A percentile compares a stretch with the other conserved stretches of the same genome.
Evolutionary conservation across 345 rosid genomes (phyloP).

Genomic region (Balakata baccata): DNA sequence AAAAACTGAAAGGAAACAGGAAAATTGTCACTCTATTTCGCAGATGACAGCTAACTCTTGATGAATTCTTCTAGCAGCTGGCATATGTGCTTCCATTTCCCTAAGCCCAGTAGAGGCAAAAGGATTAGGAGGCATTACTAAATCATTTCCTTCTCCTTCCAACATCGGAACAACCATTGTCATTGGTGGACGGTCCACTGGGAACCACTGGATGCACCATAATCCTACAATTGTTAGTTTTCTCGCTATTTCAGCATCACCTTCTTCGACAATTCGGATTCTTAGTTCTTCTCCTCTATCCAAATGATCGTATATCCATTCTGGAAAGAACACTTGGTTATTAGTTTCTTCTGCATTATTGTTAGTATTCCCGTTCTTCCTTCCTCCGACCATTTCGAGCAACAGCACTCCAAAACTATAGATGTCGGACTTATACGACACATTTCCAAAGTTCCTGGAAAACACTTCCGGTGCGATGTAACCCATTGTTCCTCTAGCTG

Average conservation of each 20-base stretch:
- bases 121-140: constrained; percentile 13
- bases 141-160: constrained; percentile 16
- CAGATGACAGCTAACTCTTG: not conserved
- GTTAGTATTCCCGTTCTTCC: not conserved
- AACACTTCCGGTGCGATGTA: constrained; percentile 11
- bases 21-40: not conserved
- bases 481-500: not conserved
- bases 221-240: constrained; percentile 8
- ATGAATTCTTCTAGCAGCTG: not conserved
- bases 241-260: not conserved
- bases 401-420: constrained; percentile 10
- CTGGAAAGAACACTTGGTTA: not conserved
- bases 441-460: constrained; percentile 10
- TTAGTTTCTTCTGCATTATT: not conserved
- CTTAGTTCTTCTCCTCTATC: constrained; percentile 7
- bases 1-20: too few relatives aligned
- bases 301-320: constrained; percentile 16
- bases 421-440: not conserved
- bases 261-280: constrained; percentile 9
- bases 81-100: not conserved
- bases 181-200: constrained; percentile 14
- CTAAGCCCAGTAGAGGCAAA: not conserved
- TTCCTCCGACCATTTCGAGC: constrained; percentile 17
- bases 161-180: constrained; percentile 8
- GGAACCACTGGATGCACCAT: constrained; percentile 15